Conservation (phyloP, 2,329 filamentous ascomycete species). For the Cytospora mali region DNA sequence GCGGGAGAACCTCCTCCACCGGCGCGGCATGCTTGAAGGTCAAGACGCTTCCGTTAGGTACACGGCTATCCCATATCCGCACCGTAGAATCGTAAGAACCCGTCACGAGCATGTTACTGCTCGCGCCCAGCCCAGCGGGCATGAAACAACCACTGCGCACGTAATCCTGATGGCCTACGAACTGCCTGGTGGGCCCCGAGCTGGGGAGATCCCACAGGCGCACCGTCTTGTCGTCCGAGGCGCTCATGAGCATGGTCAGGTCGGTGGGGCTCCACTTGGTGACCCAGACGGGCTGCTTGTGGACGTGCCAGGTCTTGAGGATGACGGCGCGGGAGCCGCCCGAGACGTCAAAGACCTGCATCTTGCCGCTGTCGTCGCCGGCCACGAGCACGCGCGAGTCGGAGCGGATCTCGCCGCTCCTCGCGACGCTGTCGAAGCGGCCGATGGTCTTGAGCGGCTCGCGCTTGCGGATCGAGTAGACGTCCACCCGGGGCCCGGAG, state of each 20-base stretch:
- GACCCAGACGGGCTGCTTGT: slow-evolving; percentile 92
- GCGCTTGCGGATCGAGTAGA: slow-evolving; percentile 89
- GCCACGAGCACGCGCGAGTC: slow-evolving; percentile 90
- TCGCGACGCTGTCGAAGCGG: slow-evolving; percentile 88
- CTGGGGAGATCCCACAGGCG: slow-evolving; percentile 91
- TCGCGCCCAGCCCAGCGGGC: slow-evolving; percentile 64
- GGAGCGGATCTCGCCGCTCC: slow-evolving; percentile 82
- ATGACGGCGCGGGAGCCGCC: slow-evolving; percentile 73
- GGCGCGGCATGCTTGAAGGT: slow-evolving; percentile 93
- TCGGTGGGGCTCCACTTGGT: slow-evolving; percentile 91
- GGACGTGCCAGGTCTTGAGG: slow-evolving; percentile 90
- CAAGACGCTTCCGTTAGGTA: slow-evolving; percentile 72
- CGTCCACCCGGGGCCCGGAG: slow-evolving; percentile 89
- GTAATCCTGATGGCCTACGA: slow-evolving; percentile 89
- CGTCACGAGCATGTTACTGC: slow-evolving; percentile 75
- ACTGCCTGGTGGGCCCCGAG: slow-evolving; percentile 73
- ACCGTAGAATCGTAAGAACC: slow-evolving; percentile 96
- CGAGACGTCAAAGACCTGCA: slow-evolving; percentile 91
- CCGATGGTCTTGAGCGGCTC: slow-evolving; percentile 94
- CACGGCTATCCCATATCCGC: slow-evolving; percentile 87
- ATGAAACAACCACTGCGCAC: slow-evolving; percentile 87
- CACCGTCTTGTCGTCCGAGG: slow-evolving; percentile 90
- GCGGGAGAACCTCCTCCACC: slow-evolving; percentile 83
- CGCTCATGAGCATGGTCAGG: slow-evolving; percentile 83
- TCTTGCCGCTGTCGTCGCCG: slow-evolving; percentile 86